Percentiles rank a stretch among this genome's conserved stretches.
phyloP scores from a whole-genome alignment of 225 moss, liverwort and hornwort genomes.

The Sphagnum tenellum region DNA sequence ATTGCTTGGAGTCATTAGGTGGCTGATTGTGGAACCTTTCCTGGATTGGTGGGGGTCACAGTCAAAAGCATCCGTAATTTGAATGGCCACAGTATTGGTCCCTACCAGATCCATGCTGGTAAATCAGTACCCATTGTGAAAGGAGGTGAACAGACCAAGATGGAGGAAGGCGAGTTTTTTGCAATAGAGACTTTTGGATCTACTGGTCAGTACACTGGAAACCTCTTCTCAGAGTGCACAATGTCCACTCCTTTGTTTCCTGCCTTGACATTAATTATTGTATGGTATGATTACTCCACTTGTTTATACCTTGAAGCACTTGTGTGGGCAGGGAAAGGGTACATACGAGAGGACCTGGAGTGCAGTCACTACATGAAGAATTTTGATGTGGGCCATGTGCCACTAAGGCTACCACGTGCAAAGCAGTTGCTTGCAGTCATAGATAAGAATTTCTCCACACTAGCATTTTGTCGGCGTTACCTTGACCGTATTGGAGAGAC shows the following conservation, averaged over 20 bases:
- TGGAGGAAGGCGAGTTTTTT: constrained; percentile 96
- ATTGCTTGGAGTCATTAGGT: too few relatives aligned
- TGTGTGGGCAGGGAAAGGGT: constrained; percentile 63
- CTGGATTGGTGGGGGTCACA: constrained; percentile 19
- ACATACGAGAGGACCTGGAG: constrained; percentile 78
- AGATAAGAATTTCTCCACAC: constrained; percentile 85
- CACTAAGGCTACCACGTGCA: constrained; percentile 60
- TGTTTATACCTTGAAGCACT: neutral
- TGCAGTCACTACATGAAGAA: constrained; percentile 98
- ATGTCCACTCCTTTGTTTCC: neutral
- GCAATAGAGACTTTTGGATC: constrained; percentile 89
- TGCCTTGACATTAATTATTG: neutral
- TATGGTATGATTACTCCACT: neutral
- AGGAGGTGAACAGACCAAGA: constrained; percentile 88
- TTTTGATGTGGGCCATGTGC: constrained; percentile 89
- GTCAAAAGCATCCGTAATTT: constrained; percentile 82
- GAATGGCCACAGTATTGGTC: constrained; percentile 85
- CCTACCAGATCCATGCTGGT: constrained; percentile 89
- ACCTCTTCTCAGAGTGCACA: neutral
- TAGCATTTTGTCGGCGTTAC: constrained; percentile 78
- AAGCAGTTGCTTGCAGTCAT: constrained; percentile 92
- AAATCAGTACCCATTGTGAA: constrained; percentile 91
- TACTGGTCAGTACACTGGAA: constrained; percentile 39
- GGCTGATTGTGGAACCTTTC: too few relatives aligned
- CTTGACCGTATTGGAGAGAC: constrained; percentile 84